Evolutionary conservation across 306 rosid species (phyloP).

Genomic region (Oxytropis ochrocephala): DNA sequence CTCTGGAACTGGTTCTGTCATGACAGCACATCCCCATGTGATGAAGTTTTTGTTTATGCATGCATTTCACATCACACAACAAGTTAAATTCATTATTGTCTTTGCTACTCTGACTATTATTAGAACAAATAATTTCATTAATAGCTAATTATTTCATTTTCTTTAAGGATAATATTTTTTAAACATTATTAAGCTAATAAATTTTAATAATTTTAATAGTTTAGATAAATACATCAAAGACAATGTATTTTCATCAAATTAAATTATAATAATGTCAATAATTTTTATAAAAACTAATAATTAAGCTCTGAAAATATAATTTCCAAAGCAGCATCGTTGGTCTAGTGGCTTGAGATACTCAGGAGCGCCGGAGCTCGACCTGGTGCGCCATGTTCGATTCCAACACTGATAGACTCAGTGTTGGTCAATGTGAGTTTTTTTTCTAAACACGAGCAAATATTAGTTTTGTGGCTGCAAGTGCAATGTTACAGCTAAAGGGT

Average conservation of each 20-base stretch:
- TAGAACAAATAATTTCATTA: not conserved
- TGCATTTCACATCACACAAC: conserved; percentile 16
- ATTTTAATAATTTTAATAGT: not conserved
- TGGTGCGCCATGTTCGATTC: no score
- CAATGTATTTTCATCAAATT: not conserved
- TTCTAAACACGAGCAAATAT: no score
- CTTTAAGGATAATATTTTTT: not conserved
- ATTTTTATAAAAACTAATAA: not conserved
- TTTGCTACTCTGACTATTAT: not conserved
- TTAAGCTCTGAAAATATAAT: not conserved
- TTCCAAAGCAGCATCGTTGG: not conserved
- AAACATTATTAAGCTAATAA: no score
- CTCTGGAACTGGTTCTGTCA: conserved; percentile 33
- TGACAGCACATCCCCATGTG: conserved; percentile 73
- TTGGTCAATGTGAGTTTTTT: no score
- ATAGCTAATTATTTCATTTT: not conserved
- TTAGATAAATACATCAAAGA: not conserved
- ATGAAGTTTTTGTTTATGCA: conserved; percentile 26
- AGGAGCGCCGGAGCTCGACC: no score
- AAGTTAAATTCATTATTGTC: conserved; percentile 27
- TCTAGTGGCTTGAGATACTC: no score
- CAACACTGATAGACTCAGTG: no score
- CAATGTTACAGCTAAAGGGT: conserved; percentile 26
- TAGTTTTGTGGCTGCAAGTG: not conserved
- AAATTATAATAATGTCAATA: not conserved